Evolutionary conservation across 2,329 filamentous ascomycete genomes (phyloP).

Genomic region (Didymosphaeria variabile): DNA sequence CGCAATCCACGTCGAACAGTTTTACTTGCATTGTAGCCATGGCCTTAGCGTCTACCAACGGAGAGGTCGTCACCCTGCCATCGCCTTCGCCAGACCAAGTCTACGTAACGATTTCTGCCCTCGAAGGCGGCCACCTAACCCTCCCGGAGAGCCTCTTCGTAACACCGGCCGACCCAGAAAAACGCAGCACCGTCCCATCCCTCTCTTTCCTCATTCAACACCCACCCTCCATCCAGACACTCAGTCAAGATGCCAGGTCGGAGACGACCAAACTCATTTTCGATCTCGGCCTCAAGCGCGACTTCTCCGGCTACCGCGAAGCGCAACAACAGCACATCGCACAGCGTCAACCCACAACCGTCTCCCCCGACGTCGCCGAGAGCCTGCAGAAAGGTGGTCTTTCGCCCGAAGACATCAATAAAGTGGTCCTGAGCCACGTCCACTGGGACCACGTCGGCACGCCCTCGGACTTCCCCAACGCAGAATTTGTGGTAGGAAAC

Average conservation of each 20-base stretch:
- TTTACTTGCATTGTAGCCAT: slow-evolving; percentile 7
- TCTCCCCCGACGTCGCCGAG: slow-evolving; percentile 55
- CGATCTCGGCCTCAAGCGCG: slow-evolving; percentile 62
- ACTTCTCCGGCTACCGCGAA: slow-evolving; percentile 55
- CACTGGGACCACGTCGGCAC: slow-evolving; percentile 69
- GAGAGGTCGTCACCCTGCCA: slow-evolving; percentile 31
- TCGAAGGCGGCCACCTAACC: slow-evolving; percentile 52
- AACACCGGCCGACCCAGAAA: slow-evolving; percentile 54
- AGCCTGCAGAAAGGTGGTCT: slow-evolving; percentile 51
- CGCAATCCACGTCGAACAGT: background rate
- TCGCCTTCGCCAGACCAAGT: slow-evolving; percentile 30
- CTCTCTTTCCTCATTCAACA: slow-evolving; percentile 64
- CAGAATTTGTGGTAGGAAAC: slow-evolving; percentile 61
- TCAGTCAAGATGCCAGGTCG: slow-evolving; percentile 12
- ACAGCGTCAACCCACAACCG: slow-evolving; percentile 56
- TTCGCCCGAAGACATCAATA: slow-evolving; percentile 47
- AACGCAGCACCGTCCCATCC: slow-evolving; percentile 61
- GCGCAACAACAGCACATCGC: slow-evolving; percentile 57
- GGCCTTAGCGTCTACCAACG: slow-evolving; percentile 3
- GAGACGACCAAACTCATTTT: slow-evolving; percentile 57
- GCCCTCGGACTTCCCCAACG: slow-evolving; percentile 59
- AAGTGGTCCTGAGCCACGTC: slow-evolving; percentile 61
- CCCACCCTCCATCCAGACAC: slow-evolving; percentile 33
- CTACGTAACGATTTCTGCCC: slow-evolving; percentile 43
- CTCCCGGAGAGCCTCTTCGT: slow-evolving; percentile 60